Evolutionary conservation across 2,329 filamentous ascomycete species (phyloP), one percentile per base, ranked within the genome.

Genomic region (Amauroascus niger): DNA sequence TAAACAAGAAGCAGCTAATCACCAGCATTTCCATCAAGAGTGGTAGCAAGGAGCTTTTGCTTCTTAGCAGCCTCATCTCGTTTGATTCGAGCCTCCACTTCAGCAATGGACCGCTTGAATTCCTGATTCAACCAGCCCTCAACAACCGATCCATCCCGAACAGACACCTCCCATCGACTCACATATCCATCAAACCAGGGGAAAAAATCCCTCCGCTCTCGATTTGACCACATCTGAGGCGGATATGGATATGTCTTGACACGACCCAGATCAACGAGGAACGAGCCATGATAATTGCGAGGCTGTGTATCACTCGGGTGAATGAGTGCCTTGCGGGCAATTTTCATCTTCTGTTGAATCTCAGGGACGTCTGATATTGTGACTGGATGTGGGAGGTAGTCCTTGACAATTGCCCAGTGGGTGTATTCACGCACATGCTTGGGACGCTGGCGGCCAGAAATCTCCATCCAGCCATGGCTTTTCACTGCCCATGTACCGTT

Each of bases 401-500:
- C 54, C 18, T 58, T 56, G 39, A 58, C 43, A 48, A 58, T 56
- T 3, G 56, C 54, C 56, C 56, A 56, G 28, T 35, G 52, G 14
- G 45, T 16, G 40, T 32, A 48, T 35, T 20, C 18, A 18, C 30
- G 20, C 28, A 20, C 16, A 26, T 30, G 37, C 32, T 35, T 24
- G 28, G 26, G 44, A 11, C 20, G n/a, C 32, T 58, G 56, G 1
- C 40, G 14, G 39, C 50, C 46, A 26, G 28, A 44, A 11, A 58
- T 51, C 33, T 52, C 49, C n/a, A 58, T 53, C 56, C 54, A 58
- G 1, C 54, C 54, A 26, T 56, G 52, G 43, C 56, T 54, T 46
- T 54, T 56, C 9, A 56, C 56, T 9, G 54, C 56, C 54, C 54
- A 58, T 22, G 54, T 58, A 26, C 56, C 54, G 22, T 58, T 58